Percentiles rank a stretch among this genome's conserved stretches.
These are phyloP conservation scores for Botryosphaeria dothidea DNA, from an alignment of 2,329 filamentous ascomycete genomes.

Conservation along the genomic window DNA sequence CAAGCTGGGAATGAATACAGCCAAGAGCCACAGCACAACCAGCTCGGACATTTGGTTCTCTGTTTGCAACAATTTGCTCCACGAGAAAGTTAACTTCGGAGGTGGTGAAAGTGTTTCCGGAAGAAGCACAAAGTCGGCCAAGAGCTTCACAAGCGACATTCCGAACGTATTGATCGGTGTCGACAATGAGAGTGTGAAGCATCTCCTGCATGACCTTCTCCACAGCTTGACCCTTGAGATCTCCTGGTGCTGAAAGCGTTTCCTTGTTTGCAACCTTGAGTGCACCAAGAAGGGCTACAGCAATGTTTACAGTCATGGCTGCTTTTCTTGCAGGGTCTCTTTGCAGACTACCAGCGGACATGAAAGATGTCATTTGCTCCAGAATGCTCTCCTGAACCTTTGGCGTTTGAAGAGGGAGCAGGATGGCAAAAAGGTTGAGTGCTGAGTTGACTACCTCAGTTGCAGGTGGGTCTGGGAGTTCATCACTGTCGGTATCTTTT, in stretches of 20 bases:
- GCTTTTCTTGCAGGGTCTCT: constrained; percentile 86
- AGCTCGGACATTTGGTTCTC: constrained; percentile 88
- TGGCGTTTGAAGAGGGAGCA: constrained; percentile 81
- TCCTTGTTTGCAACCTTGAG: constrained; percentile 85
- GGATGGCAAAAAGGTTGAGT: constrained; percentile 88
- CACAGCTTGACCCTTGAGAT: constrained; percentile 72
- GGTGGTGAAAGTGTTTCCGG: constrained; percentile 86
- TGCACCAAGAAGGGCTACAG: constrained; percentile 75
- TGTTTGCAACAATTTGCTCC: constrained; percentile 90
- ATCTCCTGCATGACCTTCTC: constrained; percentile 71
- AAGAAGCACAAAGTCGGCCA: constrained; percentile 79
- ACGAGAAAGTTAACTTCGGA: constrained; percentile 87
- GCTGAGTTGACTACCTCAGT: constrained; percentile 95
- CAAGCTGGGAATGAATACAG: constrained; percentile 91
- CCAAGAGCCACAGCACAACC: constrained; percentile 93
- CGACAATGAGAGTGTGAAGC: constrained; percentile 77
- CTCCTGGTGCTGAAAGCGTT: constrained; percentile 69
- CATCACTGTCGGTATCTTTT: constrained; percentile 42
- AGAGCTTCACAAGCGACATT: constrained; percentile 82
- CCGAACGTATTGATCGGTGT: constrained; percentile 83
- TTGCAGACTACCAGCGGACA: constrained; percentile 77
- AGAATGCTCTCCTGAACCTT: constrained; percentile 96
- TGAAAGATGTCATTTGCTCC: constrained; percentile 87
- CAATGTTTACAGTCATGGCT: constrained; percentile 88
- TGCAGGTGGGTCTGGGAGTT: constrained; percentile 73